Conservation (phyloP, 192 early-diverging fungal genomes). For the Rhizophagus sp. region DNA sequence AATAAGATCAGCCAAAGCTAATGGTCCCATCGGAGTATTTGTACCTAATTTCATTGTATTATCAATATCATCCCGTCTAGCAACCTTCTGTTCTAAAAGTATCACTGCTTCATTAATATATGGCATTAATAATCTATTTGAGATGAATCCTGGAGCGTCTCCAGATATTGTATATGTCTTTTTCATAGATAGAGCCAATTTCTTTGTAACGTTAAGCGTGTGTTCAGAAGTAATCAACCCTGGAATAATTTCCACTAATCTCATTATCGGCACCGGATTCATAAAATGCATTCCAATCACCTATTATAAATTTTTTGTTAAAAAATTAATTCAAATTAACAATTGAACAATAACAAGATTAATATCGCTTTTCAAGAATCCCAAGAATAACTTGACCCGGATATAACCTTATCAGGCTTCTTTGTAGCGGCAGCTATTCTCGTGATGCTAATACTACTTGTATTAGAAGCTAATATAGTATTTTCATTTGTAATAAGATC, state of each 20-base stretch:
- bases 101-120: conserved; percentile 98
- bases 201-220: conserved; percentile 73
- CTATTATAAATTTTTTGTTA: conserved; percentile 32
- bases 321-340: too few species aligned
- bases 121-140: conserved; percentile 97
- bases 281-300: conserved; percentile 99
- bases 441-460: conserved; percentile 96
- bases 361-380: background rate
- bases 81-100: conserved; percentile 83
- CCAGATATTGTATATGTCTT: conserved; percentile 87
- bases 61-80: conserved; percentile 92
- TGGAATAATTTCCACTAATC: conserved; percentile 95
- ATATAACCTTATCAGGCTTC: conserved; percentile 58
- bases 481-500: conserved; percentile 62
- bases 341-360: too few species aligned
- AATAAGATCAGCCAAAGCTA: conserved; percentile 97
- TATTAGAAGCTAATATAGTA: conserved; percentile 94
- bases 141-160: conserved; percentile 97
- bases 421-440: conserved; percentile 93
- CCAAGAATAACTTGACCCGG: too few species aligned
- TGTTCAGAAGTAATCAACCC: conserved; percentile 79
- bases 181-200: conserved; percentile 82
- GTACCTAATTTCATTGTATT: conserved; percentile 98
- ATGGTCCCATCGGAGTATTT: conserved; percentile 97
- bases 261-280: conserved; percentile 98